These are phyloP conservation scores for Tuber calosporum DNA, from an alignment of 495 filamentous ascomycete species.

Conservation along the genomic window DNA sequence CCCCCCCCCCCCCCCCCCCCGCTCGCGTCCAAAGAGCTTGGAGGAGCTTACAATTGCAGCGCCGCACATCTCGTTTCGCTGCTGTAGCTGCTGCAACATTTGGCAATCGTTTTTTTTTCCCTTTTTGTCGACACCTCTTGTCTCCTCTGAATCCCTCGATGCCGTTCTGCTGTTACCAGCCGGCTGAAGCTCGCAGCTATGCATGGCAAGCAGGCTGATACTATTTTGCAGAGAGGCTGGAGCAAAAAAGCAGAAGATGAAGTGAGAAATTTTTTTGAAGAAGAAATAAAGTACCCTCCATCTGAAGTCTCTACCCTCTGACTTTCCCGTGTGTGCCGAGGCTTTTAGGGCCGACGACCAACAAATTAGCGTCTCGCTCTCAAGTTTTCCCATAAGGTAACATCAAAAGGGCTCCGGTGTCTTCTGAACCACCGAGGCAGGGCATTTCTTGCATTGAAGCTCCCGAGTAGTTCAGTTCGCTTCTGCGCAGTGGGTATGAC, in stretches of 20 bases:
- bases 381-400: conserved; percentile 17
- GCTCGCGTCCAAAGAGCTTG: conserved; percentile 37
- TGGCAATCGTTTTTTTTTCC: conserved; percentile 31
- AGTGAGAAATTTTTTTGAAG: background rate
- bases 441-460: background rate
- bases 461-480: conserved; percentile 20
- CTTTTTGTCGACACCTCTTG: conserved; percentile 16
- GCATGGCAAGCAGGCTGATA: conserved; percentile 18
- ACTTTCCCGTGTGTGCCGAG: background rate
- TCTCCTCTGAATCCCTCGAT: conserved; percentile 9
- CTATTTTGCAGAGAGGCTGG: conserved; percentile 13
- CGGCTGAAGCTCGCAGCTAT: conserved; percentile 20
- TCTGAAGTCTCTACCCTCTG: background rate
- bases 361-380: background rate
- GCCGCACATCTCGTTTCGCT: conserved; percentile 23
- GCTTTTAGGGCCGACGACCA: background rate
- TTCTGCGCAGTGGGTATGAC: conserved; percentile 16
- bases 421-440: background rate
- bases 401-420: conserved; percentile 10
- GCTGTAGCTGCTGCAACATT: conserved; percentile 32
- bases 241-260: background rate
- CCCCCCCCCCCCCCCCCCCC: conserved; percentile 29
- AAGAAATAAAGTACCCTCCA: background rate
- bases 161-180: conserved; percentile 23
- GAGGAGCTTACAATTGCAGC: conserved; percentile 35